A percentile compares a stretch with the other conserved stretches of the same genome.
Evolutionary conservation across 1,139 yeast genomes (phyloP).

Genomic region (Saccharomyces hybrid): DNA sequence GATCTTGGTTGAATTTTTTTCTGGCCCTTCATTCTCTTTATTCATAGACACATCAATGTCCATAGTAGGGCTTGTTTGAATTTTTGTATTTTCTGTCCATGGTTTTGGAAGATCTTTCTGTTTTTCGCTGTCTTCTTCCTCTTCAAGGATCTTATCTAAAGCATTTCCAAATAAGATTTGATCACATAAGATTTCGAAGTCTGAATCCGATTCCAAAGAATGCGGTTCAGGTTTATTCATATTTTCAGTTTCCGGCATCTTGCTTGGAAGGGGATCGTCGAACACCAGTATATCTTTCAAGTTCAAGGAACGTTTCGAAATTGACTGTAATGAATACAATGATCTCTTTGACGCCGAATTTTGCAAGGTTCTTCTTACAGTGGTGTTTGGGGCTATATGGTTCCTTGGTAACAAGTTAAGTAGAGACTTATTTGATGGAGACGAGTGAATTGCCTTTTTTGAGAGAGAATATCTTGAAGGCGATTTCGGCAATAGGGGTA

Average conservation of each 20-base stretch:
- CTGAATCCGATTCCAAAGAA: slow-evolving; percentile 18
- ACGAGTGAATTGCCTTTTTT: not conserved
- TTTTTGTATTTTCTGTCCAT: not conserved
- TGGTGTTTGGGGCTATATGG: not conserved
- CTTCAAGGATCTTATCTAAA: slow-evolving; percentile 22
- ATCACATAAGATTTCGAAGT: slow-evolving; percentile 26
- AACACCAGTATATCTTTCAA: slow-evolving; percentile 23
- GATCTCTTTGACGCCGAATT: slow-evolving; percentile 30
- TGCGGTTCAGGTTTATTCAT: not conserved
- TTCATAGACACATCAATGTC: not conserved
- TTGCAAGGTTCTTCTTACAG: slow-evolving; percentile 18
- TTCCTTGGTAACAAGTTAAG: slow-evolving; percentile 1
- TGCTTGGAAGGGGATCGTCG: slow-evolving; percentile 16
- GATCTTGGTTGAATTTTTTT: not conserved
- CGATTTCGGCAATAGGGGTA: not conserved
- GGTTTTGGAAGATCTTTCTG: not conserved
- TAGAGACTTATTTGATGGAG: slow-evolving; percentile 7
- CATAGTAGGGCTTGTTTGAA: not conserved
- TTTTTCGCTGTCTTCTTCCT: slow-evolving; percentile 13
- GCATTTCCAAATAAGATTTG: slow-evolving; percentile 25
- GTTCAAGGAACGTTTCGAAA: slow-evolving; percentile 31
- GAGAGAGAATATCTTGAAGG: not conserved
- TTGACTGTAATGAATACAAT: slow-evolving; percentile 28
- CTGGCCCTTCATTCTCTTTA: not conserved
- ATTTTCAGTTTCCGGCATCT: not conserved